These are phyloP conservation scores for Pythium aquatile DNA, from an alignment of 352 stramenopile genomes.

Conservation along the genomic window DNA sequence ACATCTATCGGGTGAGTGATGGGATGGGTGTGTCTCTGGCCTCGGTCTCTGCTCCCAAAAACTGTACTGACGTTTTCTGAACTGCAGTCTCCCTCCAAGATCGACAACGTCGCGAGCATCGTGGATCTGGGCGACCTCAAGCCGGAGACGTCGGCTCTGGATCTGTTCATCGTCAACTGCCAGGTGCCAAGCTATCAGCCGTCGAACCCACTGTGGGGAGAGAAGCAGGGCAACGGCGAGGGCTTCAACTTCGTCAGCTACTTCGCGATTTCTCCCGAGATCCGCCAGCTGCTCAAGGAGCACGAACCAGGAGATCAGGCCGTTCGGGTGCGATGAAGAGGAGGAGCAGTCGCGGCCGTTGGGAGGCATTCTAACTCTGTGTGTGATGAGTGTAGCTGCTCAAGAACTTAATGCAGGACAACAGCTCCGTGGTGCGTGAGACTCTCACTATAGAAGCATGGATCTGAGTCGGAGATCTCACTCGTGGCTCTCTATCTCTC, in stretches of 20 bases:
- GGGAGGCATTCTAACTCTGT: background rate
- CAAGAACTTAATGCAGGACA: slow-evolving; percentile 41
- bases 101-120: slow-evolving; percentile 72
- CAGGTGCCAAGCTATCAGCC: slow-evolving; percentile 83
- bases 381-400: slow-evolving; percentile 29
- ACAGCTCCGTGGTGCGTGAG: slow-evolving; percentile 28
- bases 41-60: background rate
- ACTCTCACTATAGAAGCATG: too few species aligned
- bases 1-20: slow-evolving; percentile 60
- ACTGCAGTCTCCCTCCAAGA: slow-evolving; percentile 57
- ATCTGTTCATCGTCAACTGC: slow-evolving; percentile 82
- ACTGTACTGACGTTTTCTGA: background rate
- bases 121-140: slow-evolving; percentile 56
- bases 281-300: slow-evolving; percentile 56
- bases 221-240: slow-evolving; percentile 66
- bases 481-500: background rate
- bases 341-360: background rate
- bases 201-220: slow-evolving; percentile 80
- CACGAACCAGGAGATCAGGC: slow-evolving; percentile 42
- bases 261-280: slow-evolving; percentile 55
- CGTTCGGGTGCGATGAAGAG: slow-evolving; percentile 34
- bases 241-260: slow-evolving; percentile 86
- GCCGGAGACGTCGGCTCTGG: slow-evolving; percentile 29
- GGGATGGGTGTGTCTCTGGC: background rate
- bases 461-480: background rate